These are phyloP conservation scores for Goffeauzyma gilvescens DNA, from an alignment of 768 basidiomycete genomes.

Conservation along the genomic window DNA sequence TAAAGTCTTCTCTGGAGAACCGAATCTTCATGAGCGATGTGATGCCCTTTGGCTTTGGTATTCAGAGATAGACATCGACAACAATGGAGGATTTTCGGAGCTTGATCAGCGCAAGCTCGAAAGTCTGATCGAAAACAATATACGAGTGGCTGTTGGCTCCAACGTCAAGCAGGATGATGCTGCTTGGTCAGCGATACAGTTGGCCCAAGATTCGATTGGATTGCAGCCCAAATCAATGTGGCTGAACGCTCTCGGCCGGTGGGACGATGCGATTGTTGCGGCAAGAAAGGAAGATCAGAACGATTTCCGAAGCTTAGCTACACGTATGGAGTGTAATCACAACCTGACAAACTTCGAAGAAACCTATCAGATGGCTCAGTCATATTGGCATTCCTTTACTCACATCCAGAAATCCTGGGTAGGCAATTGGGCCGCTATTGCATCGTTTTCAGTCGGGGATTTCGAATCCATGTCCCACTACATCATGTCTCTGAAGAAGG, in stretches of 20 bases:
- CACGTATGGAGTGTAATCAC: slow-evolving; percentile 9
- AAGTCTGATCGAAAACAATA: slow-evolving; percentile 4
- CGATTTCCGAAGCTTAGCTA: neutral
- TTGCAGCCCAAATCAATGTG: slow-evolving; percentile 5
- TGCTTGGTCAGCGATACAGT: slow-evolving; percentile 3
- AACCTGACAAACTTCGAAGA: slow-evolving; percentile 22
- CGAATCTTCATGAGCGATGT: neutral
- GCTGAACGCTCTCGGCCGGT: slow-evolving; percentile 5
- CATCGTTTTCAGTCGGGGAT: slow-evolving; percentile 27
- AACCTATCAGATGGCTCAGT: slow-evolving; percentile 20
- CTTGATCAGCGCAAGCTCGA: neutral
- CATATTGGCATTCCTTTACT: slow-evolving; percentile 20
- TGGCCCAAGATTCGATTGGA: slow-evolving; percentile 1
- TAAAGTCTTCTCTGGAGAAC: neutral
- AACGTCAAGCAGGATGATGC: slow-evolving; percentile 8
- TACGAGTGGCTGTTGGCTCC: slow-evolving; percentile 8
- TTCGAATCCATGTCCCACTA: slow-evolving; percentile 29
- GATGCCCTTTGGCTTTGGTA: slow-evolving; percentile 3
- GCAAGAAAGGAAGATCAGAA: neutral
- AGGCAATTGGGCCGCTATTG: slow-evolving; percentile 24
- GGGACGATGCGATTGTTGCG: slow-evolving; percentile 8
- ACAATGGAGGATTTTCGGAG: neutral
- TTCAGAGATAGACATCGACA: slow-evolving; percentile 1
- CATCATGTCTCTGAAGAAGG: slow-evolving; percentile 25
- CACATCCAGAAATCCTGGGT: slow-evolving; percentile 22